phyloP scores from a whole-genome alignment of 2,329 filamentous ascomycete species.

The Calonectria hongkongensis region DNA sequence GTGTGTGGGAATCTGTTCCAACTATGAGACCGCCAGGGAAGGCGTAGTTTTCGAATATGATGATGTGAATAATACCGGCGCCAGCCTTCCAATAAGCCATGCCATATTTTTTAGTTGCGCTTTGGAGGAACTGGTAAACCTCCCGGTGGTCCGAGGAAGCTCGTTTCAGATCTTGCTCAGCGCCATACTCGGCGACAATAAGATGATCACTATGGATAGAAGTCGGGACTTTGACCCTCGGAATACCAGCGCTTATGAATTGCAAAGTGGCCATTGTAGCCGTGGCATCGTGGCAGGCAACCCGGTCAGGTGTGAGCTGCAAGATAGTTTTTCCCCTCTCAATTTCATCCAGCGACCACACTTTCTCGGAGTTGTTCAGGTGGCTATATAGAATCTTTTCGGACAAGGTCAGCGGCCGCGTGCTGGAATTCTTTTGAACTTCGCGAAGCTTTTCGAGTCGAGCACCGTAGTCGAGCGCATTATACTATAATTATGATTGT shows the following conservation, averaged over 20 bases:
- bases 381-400: conserved; percentile 65
- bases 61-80: conserved; percentile 62
- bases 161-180: conserved; percentile 28
- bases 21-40: conserved; percentile 60
- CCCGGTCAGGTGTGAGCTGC: conserved; percentile 60
- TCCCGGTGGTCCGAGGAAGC: conserved; percentile 49
- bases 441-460: conserved; percentile 42
- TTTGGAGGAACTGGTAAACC: conserved; percentile 62
- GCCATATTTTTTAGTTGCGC: conserved; percentile 66
- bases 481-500: conserved; percentile 35
- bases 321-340: conserved; percentile 62
- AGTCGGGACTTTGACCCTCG: conserved; percentile 60
- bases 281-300: conserved; percentile 65
- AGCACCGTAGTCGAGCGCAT: conserved; percentile 44
- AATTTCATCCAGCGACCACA: conserved; percentile 55
- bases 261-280: conserved; percentile 65
- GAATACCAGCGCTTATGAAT: conserved; percentile 64
- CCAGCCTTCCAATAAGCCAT: conserved; percentile 64
- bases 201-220: conserved; percentile 64
- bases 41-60: conserved; percentile 63
- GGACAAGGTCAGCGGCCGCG: conserved; percentile 59
- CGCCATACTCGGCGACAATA: conserved; percentile 52
- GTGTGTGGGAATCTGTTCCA: conserved; percentile 62
- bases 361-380: conserved; percentile 54
- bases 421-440: conserved; percentile 39